These are phyloP conservation scores for Leonotis leonurus DNA, from an alignment of 257 asterid species.

Conservation along the genomic window DNA sequence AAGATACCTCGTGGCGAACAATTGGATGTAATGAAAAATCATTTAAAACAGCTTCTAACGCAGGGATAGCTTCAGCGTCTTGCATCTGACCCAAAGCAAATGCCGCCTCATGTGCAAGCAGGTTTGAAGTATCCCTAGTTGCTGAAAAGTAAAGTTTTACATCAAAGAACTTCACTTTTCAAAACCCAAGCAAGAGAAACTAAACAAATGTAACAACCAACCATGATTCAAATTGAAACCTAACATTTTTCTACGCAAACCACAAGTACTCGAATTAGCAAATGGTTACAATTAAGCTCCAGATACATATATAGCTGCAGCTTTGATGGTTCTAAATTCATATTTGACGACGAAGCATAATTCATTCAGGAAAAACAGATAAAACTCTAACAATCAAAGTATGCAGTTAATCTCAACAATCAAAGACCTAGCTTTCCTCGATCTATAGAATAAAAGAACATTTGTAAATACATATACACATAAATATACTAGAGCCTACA, in stretches of 20 bases:
- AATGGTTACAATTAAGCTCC: too few relatives aligned
- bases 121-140: conserved; percentile 79
- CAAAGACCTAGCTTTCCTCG: too few relatives aligned
- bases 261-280: too few relatives aligned
- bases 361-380: neutral
- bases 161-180: neutral
- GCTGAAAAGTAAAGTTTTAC: conserved; percentile 42
- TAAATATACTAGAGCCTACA: neutral
- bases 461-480: too few relatives aligned
- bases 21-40: conserved; percentile 91
- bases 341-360: neutral
- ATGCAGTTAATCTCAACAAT: too few relatives aligned
- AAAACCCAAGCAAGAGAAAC: neutral
- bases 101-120: conserved; percentile 98
- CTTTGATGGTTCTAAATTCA: neutral
- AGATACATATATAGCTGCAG: neutral
- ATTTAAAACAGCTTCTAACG: conserved; percentile 63
- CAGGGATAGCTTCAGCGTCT: conserved; percentile 78
- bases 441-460: too few relatives aligned
- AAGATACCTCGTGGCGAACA: conserved; percentile 50
- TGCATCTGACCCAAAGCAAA: conserved; percentile 99
- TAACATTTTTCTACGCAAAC: neutral
- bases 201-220: neutral
- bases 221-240: neutral
- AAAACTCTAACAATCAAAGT: neutral